Conservation (phyloP, 139 green algal genomes). For the Coccomyxa sp. region DNA sequence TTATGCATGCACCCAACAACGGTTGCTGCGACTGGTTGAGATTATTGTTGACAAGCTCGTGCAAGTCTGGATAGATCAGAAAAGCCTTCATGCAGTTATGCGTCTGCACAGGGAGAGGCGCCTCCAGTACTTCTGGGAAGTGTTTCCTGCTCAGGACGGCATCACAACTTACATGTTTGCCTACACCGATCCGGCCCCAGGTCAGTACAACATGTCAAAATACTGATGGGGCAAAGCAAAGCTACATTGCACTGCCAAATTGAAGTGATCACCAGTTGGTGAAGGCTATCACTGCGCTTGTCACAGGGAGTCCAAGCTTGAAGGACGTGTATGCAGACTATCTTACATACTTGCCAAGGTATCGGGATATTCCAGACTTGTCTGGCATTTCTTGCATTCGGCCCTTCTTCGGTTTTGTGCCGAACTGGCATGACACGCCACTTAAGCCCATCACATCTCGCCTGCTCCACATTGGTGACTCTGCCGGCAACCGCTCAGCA, state of each 20-base stretch:
- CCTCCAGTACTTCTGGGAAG: slow-evolving; percentile 75
- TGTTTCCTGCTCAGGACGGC: slow-evolving; percentile 18
- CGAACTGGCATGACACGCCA: slow-evolving; percentile 77
- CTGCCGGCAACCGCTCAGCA: slow-evolving; percentile 79
- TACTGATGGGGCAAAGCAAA: no score
- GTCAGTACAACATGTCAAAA: not conserved
- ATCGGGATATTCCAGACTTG: slow-evolving; percentile 50
- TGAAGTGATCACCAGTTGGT: no score
- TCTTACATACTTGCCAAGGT: slow-evolving; percentile 82
- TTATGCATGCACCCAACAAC: no score
- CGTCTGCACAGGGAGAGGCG: slow-evolving; percentile 6
- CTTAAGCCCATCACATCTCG: slow-evolving; percentile 75
- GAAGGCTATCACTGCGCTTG: no score
- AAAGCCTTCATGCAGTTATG: no score
- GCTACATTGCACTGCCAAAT: no score
- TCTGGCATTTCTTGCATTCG: slow-evolving; percentile 70
- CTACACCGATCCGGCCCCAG: slow-evolving; percentile 67
- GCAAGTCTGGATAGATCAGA: no score
- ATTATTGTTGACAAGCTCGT: no score
- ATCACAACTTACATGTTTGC: slow-evolving; percentile 35
- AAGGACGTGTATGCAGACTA: slow-evolving; percentile 82
- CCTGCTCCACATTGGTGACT: slow-evolving; percentile 67
- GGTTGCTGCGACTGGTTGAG: no score
- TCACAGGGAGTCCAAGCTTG: slow-evolving; percentile 38
- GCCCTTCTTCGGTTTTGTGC: slow-evolving; percentile 91